Evolutionary conservation across 2,329 filamentous ascomycete genomes (phyloP).

Genomic region (Eurotiales sp.): DNA sequence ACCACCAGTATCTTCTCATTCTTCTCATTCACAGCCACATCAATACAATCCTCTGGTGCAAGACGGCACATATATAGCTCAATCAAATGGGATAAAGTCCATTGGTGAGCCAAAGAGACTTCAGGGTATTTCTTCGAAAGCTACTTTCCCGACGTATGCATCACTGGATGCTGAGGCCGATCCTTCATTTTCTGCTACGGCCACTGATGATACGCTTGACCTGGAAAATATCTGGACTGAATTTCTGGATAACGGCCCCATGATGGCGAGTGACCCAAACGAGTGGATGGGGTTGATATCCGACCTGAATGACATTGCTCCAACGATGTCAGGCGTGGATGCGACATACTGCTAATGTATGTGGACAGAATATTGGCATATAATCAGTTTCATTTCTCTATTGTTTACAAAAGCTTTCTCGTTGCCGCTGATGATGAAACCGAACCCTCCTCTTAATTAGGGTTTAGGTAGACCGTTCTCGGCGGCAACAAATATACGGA

Average conservation of each 20-base stretch:
- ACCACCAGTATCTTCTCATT: background rate
- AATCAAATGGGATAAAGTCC: background rate
- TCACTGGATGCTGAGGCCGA: background rate
- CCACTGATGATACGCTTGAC: conserved; percentile 11
- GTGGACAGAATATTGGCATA: too few species aligned
- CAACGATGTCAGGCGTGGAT: background rate
- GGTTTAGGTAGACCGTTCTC: too few species aligned
- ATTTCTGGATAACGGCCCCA: conserved; percentile 26
- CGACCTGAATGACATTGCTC: conserved; percentile 23
- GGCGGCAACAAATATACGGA: too few species aligned
- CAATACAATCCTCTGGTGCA: background rate
- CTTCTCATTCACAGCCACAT: background rate
- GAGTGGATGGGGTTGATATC: conserved; percentile 30
- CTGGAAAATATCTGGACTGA: conserved; percentile 32
- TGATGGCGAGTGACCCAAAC: conserved; percentile 20
- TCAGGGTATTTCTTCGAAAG: background rate
- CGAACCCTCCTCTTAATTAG: background rate
- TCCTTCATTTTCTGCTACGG: background rate
- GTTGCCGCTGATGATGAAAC: background rate
- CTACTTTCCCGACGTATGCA: background rate
- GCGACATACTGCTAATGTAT: background rate
- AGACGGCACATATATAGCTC: background rate
- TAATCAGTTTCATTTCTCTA: too few species aligned
- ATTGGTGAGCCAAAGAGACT: background rate
- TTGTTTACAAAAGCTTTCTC: background rate